phyloP scores from a whole-genome alignment of 805 yeast genomes.

The Candida orba region DNA sequence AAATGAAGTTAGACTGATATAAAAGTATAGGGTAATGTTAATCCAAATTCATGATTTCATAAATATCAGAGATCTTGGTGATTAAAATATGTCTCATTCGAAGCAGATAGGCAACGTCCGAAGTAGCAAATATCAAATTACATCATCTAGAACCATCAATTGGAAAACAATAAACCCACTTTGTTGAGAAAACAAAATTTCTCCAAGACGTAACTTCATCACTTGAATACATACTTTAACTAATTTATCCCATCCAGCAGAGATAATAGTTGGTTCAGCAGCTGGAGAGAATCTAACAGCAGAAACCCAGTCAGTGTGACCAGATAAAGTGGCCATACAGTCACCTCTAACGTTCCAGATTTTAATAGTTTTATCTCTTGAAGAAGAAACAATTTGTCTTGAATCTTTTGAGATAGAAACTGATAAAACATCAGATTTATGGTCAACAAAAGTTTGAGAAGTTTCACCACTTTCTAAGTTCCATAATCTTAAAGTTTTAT shows the following conservation, averaged over 20 bases:
- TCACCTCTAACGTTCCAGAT: constrained; percentile 99
- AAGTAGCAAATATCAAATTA: constrained; percentile 94
- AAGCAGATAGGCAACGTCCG: constrained; percentile 64
- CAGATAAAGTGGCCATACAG: constrained; percentile 88
- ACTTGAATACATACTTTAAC: constrained; percentile 81
- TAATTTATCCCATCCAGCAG: constrained; percentile 98
- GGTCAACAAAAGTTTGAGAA: constrained; percentile 94
- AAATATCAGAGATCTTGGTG: constrained; percentile 98
- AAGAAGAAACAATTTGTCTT: constrained; percentile 97
- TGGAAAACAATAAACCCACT: background rate
- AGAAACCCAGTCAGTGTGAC: constrained; percentile 99
- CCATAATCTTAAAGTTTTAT: constrained; percentile 98
- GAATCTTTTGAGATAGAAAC: constrained; percentile 94
- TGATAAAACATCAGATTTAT: constrained; percentile 94
- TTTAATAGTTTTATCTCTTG: constrained; percentile 98
- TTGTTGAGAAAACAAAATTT: too few relatives aligned
- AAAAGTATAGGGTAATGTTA: background rate
- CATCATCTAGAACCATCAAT: constrained; percentile 52
- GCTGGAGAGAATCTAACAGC: constrained; percentile 95
- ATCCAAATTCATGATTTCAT: background rate
- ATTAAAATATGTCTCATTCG: constrained; percentile 94
- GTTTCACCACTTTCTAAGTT: constrained; percentile 90
- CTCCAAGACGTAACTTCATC: too few relatives aligned
- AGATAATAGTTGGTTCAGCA: constrained; percentile 72
- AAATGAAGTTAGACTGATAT: too few relatives aligned